Evolutionary conservation across 1,139 yeast species (phyloP).

Genomic region (Candida tetrigidarum): DNA sequence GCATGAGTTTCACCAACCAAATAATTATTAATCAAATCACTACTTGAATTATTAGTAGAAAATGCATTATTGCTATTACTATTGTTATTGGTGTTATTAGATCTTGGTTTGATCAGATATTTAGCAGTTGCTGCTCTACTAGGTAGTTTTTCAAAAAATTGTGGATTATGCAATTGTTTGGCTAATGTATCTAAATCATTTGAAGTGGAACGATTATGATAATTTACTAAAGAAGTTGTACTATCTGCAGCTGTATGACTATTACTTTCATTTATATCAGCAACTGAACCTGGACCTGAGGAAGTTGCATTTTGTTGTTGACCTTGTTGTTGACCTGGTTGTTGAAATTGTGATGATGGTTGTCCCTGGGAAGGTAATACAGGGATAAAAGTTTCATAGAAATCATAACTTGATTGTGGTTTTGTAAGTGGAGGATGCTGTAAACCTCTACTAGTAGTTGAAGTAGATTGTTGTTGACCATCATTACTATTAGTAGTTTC

Average conservation of each 20-base stretch:
- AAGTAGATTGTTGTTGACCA: constrained; percentile 11
- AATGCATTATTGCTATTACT: not conserved
- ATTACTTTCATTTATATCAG: constrained; percentile 8
- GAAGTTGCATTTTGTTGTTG: not conserved
- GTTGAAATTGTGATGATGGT: too few species aligned
- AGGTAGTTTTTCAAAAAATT: constrained; percentile 44
- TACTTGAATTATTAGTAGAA: constrained; percentile 26
- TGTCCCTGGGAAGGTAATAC: constrained; percentile 36
- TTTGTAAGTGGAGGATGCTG: constrained; percentile 6
- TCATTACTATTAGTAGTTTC: constrained; percentile 3
- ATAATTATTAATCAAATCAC: constrained; percentile 25
- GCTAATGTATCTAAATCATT: constrained; percentile 40
- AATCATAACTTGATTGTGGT: constrained; percentile 38
- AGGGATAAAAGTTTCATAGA: constrained; percentile 49
- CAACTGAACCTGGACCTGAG: constrained; percentile 2
- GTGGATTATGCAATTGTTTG: constrained; percentile 41
- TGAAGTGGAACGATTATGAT: constrained; percentile 18
- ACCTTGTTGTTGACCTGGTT: constrained; percentile 1
- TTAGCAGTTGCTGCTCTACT: constrained; percentile 33
- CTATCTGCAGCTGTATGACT: constrained; percentile 6
- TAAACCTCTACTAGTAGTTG: constrained; percentile 3
- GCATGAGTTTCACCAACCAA: constrained; percentile 27
- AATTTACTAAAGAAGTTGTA: constrained; percentile 8
- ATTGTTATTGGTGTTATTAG: constrained; percentile 5
- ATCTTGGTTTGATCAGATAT: constrained; percentile 18